A percentile compares a stretch with the other conserved stretches of the same genome.
phyloP scores from a whole-genome alignment of 441 rosid genomes.

The Manihot esculenta region DNA sequence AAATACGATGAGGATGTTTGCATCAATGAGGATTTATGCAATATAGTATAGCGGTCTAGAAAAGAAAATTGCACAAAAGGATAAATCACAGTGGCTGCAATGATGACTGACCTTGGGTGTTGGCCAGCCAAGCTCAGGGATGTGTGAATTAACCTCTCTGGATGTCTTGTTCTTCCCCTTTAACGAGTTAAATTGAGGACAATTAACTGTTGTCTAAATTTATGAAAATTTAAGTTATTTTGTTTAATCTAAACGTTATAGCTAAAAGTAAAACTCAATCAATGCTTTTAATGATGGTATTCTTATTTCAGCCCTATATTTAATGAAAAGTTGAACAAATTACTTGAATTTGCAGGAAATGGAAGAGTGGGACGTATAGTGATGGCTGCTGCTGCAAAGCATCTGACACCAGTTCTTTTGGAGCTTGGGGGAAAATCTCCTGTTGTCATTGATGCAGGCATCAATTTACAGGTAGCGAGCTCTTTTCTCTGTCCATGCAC shows the following conservation, averaged over 20 bases:
- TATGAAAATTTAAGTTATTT: not conserved
- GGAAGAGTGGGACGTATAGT: conserved; percentile 65
- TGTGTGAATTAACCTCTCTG: too few species aligned
- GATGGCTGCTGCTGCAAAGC: conserved; percentile 83
- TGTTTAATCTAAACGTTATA: conserved; percentile 1
- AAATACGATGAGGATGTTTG: too few species aligned
- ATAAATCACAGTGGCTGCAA: too few species aligned
- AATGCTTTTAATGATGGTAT: not conserved
- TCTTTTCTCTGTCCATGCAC: not conserved
- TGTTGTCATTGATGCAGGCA: conserved; percentile 55
- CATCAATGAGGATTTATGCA: too few species aligned
- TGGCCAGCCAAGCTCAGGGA: too few species aligned
- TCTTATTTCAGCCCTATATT: conserved; percentile 1
- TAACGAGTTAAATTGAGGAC: not conserved
- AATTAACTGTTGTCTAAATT: not conserved
- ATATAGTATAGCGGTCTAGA: too few species aligned
- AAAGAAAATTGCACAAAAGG: too few species aligned
- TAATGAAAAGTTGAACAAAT: conserved; percentile 1
- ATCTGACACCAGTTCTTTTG: conserved; percentile 73
- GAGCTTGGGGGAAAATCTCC: conserved; percentile 86
- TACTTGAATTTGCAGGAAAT: conserved; percentile 47
- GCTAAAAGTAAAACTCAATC: not conserved
- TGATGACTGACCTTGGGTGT: too few species aligned
- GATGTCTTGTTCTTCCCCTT: too few species aligned
- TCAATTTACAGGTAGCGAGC: conserved; percentile 49